phyloP scores from a whole-genome alignment of 202 grass and related monocot species.

The Brachypodium distachyon region DNA sequence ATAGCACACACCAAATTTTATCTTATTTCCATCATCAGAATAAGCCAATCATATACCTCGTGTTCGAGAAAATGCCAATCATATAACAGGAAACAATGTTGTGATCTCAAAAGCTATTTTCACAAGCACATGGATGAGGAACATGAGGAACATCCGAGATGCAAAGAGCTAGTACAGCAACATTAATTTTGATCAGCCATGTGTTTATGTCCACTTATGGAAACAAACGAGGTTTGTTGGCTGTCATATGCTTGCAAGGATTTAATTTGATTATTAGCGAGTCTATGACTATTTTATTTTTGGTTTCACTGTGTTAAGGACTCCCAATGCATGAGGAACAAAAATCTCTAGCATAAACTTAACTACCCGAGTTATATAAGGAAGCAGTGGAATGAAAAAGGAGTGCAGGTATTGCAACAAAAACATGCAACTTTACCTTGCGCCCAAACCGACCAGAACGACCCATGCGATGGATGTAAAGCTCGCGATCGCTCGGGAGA shows the following conservation, averaged over 20 bases:
- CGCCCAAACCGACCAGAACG: constrained; percentile 93
- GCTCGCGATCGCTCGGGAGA: constrained; percentile 94
- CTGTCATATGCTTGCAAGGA: no score
- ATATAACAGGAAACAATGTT: no score
- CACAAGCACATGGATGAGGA: neutral
- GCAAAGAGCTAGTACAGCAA: no score
- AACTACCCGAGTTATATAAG: no score
- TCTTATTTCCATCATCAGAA: neutral
- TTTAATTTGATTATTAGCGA: no score
- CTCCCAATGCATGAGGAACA: neutral
- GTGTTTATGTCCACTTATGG: no score
- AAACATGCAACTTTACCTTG: constrained; percentile 46
- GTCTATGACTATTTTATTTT: neutral
- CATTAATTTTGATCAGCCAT: no score
- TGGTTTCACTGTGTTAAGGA: neutral
- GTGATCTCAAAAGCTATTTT: neutral
- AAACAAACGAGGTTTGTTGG: no score
- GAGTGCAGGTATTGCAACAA: neutral
- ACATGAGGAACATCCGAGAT: no score
- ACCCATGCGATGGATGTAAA: constrained; percentile 98
- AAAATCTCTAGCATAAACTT: neutral
- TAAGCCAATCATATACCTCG: neutral
- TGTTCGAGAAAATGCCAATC: no score
- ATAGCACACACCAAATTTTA: neutral
- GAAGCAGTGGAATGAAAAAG: neutral